Percentiles rank a stretch among this genome's conserved stretches.
phyloP scores from a whole-genome alignment of 1,139 yeast genomes.

The Nakaseomyces delphensis region DNA sequence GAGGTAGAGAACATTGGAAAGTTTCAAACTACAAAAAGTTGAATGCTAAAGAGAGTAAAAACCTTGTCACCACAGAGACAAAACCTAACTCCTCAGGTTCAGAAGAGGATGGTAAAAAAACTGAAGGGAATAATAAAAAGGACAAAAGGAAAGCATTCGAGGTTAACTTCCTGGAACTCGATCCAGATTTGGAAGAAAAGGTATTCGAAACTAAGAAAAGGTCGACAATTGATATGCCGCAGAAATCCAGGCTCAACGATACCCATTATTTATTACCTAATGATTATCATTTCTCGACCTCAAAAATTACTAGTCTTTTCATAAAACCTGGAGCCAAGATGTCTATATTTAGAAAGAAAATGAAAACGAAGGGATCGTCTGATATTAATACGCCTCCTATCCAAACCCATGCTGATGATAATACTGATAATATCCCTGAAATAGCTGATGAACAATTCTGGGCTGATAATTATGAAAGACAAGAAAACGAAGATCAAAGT shows the following conservation, averaged over 20 bases:
- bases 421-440: conserved; percentile 14
- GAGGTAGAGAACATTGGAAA: conserved; percentile 94
- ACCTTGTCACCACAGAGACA: conserved; percentile 20
- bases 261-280: conserved; percentile 54
- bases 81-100: conserved; percentile 28
- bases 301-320: conserved; percentile 57
- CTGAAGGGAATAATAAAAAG: conserved; percentile 11
- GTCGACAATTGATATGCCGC: conserved; percentile 37
- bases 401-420: conserved; percentile 8
- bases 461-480: conserved; percentile 55
- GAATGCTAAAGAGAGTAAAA: conserved; percentile 8
- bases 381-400: background rate
- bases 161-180: conserved; percentile 45
- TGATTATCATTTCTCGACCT: conserved; percentile 66
- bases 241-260: conserved; percentile 36
- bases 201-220: conserved; percentile 45
- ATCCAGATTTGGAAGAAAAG: conserved; percentile 30
- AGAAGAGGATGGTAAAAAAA: background rate
- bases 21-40: conserved; percentile 48
- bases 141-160: conserved; percentile 34
- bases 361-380: conserved; percentile 4
- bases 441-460: conserved; percentile 63
- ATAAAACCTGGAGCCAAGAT: conserved; percentile 49
- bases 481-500: conserved; percentile 32
- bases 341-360: conserved; percentile 28